Percentiles rank a stretch among this genome's conserved stretches.
These are phyloP conservation scores for Schizophyllum amplum DNA, from an alignment of 1,284 basidiomycete species.

Conservation along the genomic window DNA sequence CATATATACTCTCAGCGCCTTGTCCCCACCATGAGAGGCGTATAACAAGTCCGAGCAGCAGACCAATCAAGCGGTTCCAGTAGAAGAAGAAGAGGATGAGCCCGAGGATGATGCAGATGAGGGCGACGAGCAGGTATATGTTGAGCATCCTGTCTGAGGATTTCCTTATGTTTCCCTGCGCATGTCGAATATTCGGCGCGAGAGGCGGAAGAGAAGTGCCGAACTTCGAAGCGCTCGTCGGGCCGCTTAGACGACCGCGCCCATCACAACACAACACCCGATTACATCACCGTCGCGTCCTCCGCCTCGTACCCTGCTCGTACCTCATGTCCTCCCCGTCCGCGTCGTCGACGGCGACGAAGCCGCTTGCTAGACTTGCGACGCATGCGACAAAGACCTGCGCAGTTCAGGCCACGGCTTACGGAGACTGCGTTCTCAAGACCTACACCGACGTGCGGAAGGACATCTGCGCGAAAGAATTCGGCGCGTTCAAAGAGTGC, in stretches of 20 bases:
- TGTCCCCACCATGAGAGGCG: constrained; percentile 68
- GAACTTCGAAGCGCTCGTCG: too few relatives aligned
- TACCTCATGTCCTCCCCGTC: neutral
- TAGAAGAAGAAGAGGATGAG: constrained; percentile 82
- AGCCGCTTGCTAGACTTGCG: constrained; percentile 34
- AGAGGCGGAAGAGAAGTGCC: neutral
- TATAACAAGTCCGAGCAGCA: constrained; percentile 49
- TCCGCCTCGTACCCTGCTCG: neutral
- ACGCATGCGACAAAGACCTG: constrained; percentile 64
- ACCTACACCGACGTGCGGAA: constrained; percentile 71
- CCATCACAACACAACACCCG: neutral
- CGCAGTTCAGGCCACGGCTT: constrained; percentile 55
- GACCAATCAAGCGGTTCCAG: constrained; percentile 79
- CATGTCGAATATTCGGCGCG: neutral
- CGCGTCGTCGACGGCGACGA: neutral
- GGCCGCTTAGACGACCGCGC: neutral
- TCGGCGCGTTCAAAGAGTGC: constrained; percentile 67
- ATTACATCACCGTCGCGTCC: neutral
- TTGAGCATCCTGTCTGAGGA: constrained; percentile 37
- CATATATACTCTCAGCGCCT: constrained; percentile 61
- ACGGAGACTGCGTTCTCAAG: constrained; percentile 73
- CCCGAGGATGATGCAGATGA: constrained; percentile 63
- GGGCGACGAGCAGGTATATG: constrained; percentile 59
- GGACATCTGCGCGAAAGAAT: constrained; percentile 74
- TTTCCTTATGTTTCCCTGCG: neutral